phyloP scores from a whole-genome alignment of 2,329 filamentous ascomycete species.

The Zymoseptoria tritici region DNA sequence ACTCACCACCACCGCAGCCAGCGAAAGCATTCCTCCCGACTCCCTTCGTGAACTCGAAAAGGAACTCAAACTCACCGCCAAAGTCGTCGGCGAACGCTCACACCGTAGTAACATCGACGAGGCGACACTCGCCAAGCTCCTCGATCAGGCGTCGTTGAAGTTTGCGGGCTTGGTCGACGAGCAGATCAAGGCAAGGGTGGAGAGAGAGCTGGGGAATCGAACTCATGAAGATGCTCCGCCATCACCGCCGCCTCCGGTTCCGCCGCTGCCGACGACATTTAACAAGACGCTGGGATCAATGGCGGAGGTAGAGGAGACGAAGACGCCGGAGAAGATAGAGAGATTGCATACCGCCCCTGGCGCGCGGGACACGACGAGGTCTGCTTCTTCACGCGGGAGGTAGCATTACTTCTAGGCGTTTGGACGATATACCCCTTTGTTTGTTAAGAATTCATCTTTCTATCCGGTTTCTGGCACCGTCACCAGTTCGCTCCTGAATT shows the following conservation, averaged over 20 bases:
- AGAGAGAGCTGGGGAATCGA: conserved; percentile 20
- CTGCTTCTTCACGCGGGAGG: neutral
- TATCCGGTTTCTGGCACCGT: no score
- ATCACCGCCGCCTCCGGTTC: neutral
- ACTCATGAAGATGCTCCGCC: neutral
- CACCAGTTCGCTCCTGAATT: no score
- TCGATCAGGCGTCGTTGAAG: conserved; percentile 69
- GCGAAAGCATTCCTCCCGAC: conserved; percentile 39
- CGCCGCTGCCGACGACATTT: neutral
- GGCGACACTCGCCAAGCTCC: conserved; percentile 45
- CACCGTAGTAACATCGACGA: conserved; percentile 37
- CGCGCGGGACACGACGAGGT: conserved; percentile 5
- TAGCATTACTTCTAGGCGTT: neutral
- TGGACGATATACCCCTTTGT: neutral
- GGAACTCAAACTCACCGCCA: conserved; percentile 46
- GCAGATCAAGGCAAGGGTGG: conserved; percentile 47
- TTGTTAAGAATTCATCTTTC: neutral
- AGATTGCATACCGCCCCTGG: conserved; percentile 14
- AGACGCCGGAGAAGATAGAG: conserved; percentile 3
- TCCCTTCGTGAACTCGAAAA: conserved; percentile 49
- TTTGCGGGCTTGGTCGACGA: conserved; percentile 66
- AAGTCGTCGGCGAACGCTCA: conserved; percentile 36
- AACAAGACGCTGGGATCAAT: neutral
- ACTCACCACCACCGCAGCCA: conserved; percentile 37
- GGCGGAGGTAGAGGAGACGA: conserved; percentile 4